These are phyloP conservation scores for Neurospora sp. DNA, from an alignment of 495 filamentous ascomycete species.

Conservation along the genomic window DNA sequence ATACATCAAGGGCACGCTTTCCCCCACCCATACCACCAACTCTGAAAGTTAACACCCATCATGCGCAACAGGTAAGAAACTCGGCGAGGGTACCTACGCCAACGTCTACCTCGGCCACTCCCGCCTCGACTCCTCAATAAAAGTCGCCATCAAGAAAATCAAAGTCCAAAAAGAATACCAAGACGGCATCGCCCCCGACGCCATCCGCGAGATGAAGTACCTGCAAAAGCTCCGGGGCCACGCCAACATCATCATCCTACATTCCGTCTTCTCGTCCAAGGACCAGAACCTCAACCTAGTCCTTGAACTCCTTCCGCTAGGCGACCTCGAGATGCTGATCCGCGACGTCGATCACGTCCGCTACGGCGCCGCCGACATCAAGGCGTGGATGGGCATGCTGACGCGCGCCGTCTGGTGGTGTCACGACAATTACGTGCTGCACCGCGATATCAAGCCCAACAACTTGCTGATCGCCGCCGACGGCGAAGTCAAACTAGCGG, in stretches of 20 bases:
- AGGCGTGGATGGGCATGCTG: conserved; percentile 98
- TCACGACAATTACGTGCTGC: conserved; percentile 86
- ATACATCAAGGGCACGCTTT: conserved; percentile 68
- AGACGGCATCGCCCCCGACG: conserved; percentile 86
- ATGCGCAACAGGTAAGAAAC: conserved; percentile 55
- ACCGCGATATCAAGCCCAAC: conserved; percentile 99
- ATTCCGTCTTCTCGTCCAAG: conserved; percentile 86
- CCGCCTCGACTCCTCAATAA: conserved; percentile 49
- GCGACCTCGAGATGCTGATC: conserved; percentile 90
- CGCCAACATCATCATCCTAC: conserved; percentile 86
- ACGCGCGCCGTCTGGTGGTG: conserved; percentile 91
- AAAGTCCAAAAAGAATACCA: conserved; percentile 74
- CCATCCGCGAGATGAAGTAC: conserved; percentile 88
- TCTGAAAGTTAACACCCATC: neutral
- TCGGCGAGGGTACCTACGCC: conserved; percentile 96
- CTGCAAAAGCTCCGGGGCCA: conserved; percentile 83
- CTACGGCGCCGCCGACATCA: conserved; percentile 69
- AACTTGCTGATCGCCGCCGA: conserved; percentile 90
- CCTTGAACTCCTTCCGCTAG: conserved; percentile 80
- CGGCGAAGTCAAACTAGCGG: conserved; percentile 87
- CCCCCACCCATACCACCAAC: too few relatives aligned
- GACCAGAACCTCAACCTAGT: conserved; percentile 87
- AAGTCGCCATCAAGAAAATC: conserved; percentile 97
- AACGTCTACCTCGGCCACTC: conserved; percentile 84
- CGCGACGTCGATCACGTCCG: conserved; percentile 63